phyloP scores from a whole-genome alignment of 345 rosid species.

The Syzygium grande region DNA sequence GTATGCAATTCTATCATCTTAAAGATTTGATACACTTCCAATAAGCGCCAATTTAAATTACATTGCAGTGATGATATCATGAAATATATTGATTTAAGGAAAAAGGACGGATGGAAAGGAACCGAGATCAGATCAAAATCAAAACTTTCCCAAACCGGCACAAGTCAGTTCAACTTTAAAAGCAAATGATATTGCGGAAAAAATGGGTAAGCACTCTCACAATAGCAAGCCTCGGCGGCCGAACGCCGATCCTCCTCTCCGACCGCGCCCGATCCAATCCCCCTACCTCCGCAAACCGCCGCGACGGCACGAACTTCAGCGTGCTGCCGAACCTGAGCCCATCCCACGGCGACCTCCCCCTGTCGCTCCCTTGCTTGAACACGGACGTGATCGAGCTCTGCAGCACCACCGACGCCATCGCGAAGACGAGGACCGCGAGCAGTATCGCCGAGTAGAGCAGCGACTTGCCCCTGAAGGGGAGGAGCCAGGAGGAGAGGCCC shows the following conservation, averaged over 20 bases:
- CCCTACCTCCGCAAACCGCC: slow-evolving; percentile 22
- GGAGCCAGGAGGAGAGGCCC: slow-evolving; percentile 31
- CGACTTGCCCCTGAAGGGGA: slow-evolving; percentile 55
- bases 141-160: not conserved
- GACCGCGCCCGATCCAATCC: slow-evolving; percentile 52
- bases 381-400: slow-evolving; percentile 69
- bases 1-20: no score
- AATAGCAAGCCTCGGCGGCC: slow-evolving; percentile 74
- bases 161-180: not conserved
- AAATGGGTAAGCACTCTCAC: slow-evolving; percentile 37
- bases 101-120: not conserved
- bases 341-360: slow-evolving; percentile 21
- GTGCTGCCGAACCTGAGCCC: slow-evolving; percentile 53
- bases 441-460: slow-evolving; percentile 50
- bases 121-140: not conserved
- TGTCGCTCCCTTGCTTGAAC: slow-evolving; percentile 44
- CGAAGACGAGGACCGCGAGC: slow-evolving; percentile 60
- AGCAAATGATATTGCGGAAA: not conserved
- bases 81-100: not conserved
- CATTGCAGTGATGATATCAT: not conserved
- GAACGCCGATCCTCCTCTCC: slow-evolving; percentile 55
- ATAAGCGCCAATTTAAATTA: not conserved
- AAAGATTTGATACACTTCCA: not conserved
- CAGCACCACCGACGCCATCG: slow-evolving; percentile 61
- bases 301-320: slow-evolving; percentile 51